Evolutionary conservation across 805 yeast species (phyloP).

Genomic region (Starmera dryadoides): DNA sequence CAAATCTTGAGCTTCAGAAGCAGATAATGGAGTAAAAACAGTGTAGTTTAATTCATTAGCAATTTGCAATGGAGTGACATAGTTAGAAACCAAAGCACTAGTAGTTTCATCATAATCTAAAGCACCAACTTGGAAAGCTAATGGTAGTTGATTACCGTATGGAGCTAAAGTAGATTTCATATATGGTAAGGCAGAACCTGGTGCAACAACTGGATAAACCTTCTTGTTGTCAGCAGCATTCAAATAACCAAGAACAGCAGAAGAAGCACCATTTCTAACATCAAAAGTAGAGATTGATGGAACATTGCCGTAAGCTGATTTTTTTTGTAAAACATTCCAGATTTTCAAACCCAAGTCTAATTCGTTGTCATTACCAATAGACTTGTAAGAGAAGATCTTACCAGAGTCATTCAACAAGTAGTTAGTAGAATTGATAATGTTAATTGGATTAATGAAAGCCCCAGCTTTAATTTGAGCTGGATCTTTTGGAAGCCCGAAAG

Average conservation of each 20-base stretch:
- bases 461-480: conserved; percentile 42
- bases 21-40: conserved; percentile 59
- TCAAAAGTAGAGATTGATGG: conserved; percentile 58
- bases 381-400: conserved; percentile 62
- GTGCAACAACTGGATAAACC: conserved; percentile 43
- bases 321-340: conserved; percentile 50
- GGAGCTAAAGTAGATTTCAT: conserved; percentile 52
- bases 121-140: conserved; percentile 71
- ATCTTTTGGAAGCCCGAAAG: conserved; percentile 58
- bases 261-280: conserved; percentile 79
- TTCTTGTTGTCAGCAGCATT: conserved; percentile 11
- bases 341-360: conserved; percentile 51
- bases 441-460: conserved; percentile 46
- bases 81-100: conserved; percentile 54
- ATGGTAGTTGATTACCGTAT: conserved; percentile 36
- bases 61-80: conserved; percentile 48
- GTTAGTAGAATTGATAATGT: conserved; percentile 46
- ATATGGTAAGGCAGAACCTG: conserved; percentile 59
- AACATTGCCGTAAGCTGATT: conserved; percentile 46
- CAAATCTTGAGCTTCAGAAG: conserved; percentile 59
- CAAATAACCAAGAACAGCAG: conserved; percentile 68
- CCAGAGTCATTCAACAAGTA: conserved; percentile 35
- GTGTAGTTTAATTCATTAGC: conserved; percentile 62
- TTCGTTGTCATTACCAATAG: conserved; percentile 53
- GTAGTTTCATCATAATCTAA: conserved; percentile 55